Evolutionary conservation across 2,329 filamentous ascomycete species (phyloP), one percentile per base, ranked within the genome.

Genomic region (Magnaporthiopsis poae): DNA sequence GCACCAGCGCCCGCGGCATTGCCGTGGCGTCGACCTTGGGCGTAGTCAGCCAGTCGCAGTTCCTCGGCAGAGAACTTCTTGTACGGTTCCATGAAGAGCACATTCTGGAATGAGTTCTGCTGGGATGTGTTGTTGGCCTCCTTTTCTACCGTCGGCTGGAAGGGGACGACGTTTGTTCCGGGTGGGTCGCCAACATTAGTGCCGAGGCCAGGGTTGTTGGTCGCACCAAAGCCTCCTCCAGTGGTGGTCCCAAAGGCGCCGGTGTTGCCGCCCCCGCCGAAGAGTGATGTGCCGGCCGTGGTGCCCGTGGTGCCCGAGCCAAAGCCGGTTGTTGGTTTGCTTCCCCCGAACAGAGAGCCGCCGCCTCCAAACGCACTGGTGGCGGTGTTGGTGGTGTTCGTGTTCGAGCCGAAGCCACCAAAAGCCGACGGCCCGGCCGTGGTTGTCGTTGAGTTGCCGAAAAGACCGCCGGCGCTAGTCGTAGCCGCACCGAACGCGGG

Each of bases 1-100:
- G 90, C 90, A 67, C 92, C 92, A 5, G 27, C 46, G 36, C 91
- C 92, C 69, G 89, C 91, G 60, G 85, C 84, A 77, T 94, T 96
- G 46, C 93, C 95, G 75, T 86, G 91, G 66, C 89, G 89, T 68
- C 93, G 88, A 64, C 93, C 93, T 76, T 93, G 90, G 68, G 88
- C 86, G 75, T 99, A 99, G 77, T 99, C 95, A 62, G 87, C 91
- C 68, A 96, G 78, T 73, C 91, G 84, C 66, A 95, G 79, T 76
- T 95, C 89, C 72, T 91, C 95, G n/a, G 91, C 86, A 12, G 94
- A 97, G 81, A 90, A 98, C 75, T 95, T 96, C 76, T 88, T 88
- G 80, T 94, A 96, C 1, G 89, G 85, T 31, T 88, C 87, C 78
- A 90, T 88, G 75, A 94, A 92, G 29, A 89, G 80, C 67, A 96